Evolutionary conservation across 257 asterid genomes (phyloP).

Genomic region (Solanum peruvianum): DNA sequence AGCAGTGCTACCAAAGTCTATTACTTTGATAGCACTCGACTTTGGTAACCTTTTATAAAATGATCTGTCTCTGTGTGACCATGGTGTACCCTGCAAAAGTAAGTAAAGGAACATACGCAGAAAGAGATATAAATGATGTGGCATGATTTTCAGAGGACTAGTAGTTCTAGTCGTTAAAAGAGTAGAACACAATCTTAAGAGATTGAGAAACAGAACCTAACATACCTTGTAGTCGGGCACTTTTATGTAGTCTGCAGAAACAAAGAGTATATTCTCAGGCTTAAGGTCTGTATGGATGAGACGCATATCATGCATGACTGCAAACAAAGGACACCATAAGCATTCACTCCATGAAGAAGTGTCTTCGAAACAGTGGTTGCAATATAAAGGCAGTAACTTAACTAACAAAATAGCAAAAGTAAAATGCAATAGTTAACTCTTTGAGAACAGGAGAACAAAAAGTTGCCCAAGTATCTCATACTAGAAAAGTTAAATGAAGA

Average conservation of each 20-base stretch:
- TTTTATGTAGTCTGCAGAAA: conserved; percentile 35
- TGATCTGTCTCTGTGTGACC: conserved; percentile 27
- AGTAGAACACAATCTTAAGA: background rate
- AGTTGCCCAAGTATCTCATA: conserved; percentile 2
- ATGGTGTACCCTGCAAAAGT: conserved; percentile 27
- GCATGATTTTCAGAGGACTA: background rate
- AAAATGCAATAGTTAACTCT: background rate
- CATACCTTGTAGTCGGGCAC: conserved; percentile 36
- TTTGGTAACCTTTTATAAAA: conserved; percentile 32
- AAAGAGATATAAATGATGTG: background rate
- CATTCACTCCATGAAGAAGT: background rate
- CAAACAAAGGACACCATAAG: background rate
- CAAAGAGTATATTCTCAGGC: conserved; percentile 48
- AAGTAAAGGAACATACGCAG: background rate
- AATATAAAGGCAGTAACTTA: background rate
- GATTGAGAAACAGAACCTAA: background rate
- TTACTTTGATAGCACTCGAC: conserved; percentile 42
- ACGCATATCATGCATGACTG: conserved; percentile 48
- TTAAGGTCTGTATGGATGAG: conserved; percentile 46
- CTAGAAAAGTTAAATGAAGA: background rate
- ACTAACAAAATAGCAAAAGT: background rate
- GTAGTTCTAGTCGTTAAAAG: background rate
- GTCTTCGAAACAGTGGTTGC: background rate
- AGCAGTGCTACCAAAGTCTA: conserved; percentile 48
- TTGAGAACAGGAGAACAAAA: background rate